Evolutionary conservation across 139 green algal genomes (phyloP), one percentile per base, ranked within the genome.

Genomic region (Chlamydomonas schloesseri): DNA sequence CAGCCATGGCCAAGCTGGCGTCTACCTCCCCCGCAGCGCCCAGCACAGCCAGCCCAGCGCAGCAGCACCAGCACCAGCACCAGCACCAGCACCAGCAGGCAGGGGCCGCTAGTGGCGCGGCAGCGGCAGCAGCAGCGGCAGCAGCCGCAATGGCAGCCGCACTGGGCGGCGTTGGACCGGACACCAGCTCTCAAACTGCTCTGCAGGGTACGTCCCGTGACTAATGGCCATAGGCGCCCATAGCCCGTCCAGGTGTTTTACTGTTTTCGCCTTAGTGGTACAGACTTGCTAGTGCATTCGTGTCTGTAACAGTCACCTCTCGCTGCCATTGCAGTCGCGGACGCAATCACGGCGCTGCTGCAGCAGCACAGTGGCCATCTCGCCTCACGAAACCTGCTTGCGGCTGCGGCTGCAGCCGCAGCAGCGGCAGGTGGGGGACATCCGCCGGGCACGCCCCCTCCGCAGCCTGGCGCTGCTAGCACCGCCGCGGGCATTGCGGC

Each of bases 331-430:
- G 23, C 76, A 83, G 76, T 83, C 15, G 36, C 76, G 2, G 76
- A 83, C 55, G 76, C 60, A 21, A 42, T 83, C 76, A 83, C 11
- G 11, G 75, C 58, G n/a, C 62, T 83, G 17, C 58, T 83, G 37
- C 60, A 73, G 37, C 62, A 71, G 28, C 76, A 83, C 37, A 46
- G 26, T 29, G 72, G 37, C 6, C 37, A 46, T 17, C 14, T 34
- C 36, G 71, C 72, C 1, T 73, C 76, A 3, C 34, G 60, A 14
- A 83, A 46, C 37, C 20, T 83, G 9, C 55, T 73, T 0, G 15
- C 60, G 0, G 76, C 76, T 13, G 76, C 75, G 24, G 76, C 58
- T 0, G 76, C 76, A 11, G 76, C 76, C 10, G 65, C 62, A 2
- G 60, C 76, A 0, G 75, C 75, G 5, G 76, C 76, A 11, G 62